Conservation (phyloP, 2,329 filamentous ascomycete species). For the Fusarium luffae region DNA sequence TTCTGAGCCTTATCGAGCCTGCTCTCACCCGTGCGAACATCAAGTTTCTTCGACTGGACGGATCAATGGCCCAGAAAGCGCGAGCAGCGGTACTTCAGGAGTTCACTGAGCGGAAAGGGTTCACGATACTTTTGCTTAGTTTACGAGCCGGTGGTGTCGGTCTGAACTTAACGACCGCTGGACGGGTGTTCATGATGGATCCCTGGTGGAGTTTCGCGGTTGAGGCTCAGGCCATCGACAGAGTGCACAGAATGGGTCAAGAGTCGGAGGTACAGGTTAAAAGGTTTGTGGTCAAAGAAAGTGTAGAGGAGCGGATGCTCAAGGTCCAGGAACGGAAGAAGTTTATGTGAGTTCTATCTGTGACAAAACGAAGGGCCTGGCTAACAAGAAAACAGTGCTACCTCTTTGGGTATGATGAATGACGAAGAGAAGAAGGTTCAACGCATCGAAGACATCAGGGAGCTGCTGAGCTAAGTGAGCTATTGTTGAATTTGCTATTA, state of each 20-base stretch:
- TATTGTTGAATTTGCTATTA: not conserved
- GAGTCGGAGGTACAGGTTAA: constrained; percentile 85
- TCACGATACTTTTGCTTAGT: constrained; percentile 82
- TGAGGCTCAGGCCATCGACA: constrained; percentile 96
- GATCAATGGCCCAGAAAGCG: constrained; percentile 86
- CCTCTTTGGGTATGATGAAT: constrained; percentile 91
- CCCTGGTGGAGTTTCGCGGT: constrained; percentile 99
- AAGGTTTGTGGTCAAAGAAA: constrained; percentile 88
- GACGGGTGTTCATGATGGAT: constrained; percentile 98
- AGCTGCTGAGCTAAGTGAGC: constrained; percentile 74
- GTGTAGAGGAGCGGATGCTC: constrained; percentile 96
- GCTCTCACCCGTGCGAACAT: constrained; percentile 79
- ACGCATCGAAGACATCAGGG: constrained; percentile 92
- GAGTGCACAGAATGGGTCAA: constrained; percentile 97
- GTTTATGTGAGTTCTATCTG: constrained; percentile 76
- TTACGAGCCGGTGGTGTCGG: constrained; percentile 93
- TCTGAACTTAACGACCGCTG: constrained; percentile 89
- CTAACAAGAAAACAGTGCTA: constrained; percentile 70
- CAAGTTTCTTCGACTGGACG: constrained; percentile 87
- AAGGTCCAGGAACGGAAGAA: constrained; percentile 95
- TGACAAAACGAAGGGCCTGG: constrained; percentile 6
- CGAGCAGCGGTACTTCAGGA: constrained; percentile 81
- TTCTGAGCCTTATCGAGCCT: constrained; percentile 89
- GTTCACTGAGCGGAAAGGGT: constrained; percentile 71
- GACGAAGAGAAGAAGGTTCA: constrained; percentile 93